phyloP scores from a whole-genome alignment of 2,329 filamentous ascomycete species.

The Talaromyces sp. region DNA sequence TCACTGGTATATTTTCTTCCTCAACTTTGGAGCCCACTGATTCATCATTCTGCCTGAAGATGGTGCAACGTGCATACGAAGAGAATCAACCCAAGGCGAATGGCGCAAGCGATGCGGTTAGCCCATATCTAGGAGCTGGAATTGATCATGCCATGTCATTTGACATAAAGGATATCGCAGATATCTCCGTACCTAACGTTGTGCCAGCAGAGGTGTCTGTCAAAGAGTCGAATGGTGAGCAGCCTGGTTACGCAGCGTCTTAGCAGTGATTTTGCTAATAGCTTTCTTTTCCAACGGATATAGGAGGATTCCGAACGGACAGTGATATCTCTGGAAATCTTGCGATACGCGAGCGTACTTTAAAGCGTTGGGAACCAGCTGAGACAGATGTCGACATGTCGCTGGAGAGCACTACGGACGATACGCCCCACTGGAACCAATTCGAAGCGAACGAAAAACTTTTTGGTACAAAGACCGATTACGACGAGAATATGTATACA shows the following conservation, averaged over 20 bases:
- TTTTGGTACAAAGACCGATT: conserved; percentile 86
- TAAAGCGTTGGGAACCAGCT: conserved; percentile 80
- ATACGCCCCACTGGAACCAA: conserved; percentile 75
- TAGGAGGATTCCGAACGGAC: conserved; percentile 79
- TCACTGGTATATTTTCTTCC: conserved; percentile 63
- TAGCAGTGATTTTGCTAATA: not conserved
- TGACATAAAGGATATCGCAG: conserved; percentile 62
- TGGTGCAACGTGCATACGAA: conserved; percentile 59
- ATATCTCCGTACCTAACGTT: conserved; percentile 59
- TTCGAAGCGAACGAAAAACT: conserved; percentile 86
- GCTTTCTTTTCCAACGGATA: conserved; percentile 53
- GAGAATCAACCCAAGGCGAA: conserved; percentile 41
- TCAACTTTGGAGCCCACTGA: conserved; percentile 56
- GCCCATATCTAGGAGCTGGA: conserved; percentile 46
- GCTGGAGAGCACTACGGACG: conserved; percentile 62
- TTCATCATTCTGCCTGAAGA: conserved; percentile 63
- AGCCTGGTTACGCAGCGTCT: not conserved
- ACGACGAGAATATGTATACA: conserved; percentile 93
- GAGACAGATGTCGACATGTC: conserved; percentile 67
- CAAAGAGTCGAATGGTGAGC: conserved; percentile 61
- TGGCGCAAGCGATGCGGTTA: conserved; percentile 43
- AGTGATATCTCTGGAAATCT: conserved; percentile 79
- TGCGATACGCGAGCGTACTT: conserved; percentile 68
- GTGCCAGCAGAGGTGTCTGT: conserved; percentile 54
- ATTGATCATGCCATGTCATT: conserved; percentile 61